phyloP scores from a whole-genome alignment of 2,329 filamentous ascomycete genomes.

The Lasiodiplodia gonubiensis region DNA sequence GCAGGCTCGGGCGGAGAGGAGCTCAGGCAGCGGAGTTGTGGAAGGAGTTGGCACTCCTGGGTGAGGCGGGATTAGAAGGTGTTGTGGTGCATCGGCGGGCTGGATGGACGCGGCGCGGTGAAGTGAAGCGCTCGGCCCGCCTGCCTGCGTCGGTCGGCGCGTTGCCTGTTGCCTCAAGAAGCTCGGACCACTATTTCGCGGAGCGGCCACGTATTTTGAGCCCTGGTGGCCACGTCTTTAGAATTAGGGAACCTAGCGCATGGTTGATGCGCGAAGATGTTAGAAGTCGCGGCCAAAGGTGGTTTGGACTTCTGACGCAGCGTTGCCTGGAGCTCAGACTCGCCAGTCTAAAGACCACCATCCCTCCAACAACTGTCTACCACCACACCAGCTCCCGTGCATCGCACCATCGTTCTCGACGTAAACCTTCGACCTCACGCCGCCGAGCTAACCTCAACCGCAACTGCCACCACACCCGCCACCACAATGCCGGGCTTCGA shows the following conservation, averaged over 20 bases:
- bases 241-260: no score
- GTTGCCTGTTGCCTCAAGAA: conserved; percentile 22
- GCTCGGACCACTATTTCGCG: no score
- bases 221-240: not conserved
- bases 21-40: conserved; percentile 3
- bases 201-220: not conserved
- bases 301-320: no score
- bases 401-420: not conserved
- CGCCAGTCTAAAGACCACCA: not conserved
- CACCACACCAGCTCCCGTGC: not conserved
- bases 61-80: not conserved
- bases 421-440: not conserved
- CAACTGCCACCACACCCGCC: conserved; percentile 8
- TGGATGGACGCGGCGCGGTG: conserved; percentile 19
- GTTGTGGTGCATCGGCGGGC: conserved; percentile 13
- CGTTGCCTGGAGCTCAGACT: not conserved
- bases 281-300: no score
- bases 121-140: conserved; percentile 25
- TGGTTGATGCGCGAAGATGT: no score
- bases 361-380: not conserved
- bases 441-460: not conserved
- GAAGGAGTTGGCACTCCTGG: conserved; percentile 11
- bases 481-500: conserved; percentile 88
- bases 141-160: conserved; percentile 23
- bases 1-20: conserved; percentile 4